Percentiles rank a stretch among this genome's conserved stretches.
phyloP scores from a whole-genome alignment of 768 basidiomycete genomes.

The Psilocybe tampanensis region DNA sequence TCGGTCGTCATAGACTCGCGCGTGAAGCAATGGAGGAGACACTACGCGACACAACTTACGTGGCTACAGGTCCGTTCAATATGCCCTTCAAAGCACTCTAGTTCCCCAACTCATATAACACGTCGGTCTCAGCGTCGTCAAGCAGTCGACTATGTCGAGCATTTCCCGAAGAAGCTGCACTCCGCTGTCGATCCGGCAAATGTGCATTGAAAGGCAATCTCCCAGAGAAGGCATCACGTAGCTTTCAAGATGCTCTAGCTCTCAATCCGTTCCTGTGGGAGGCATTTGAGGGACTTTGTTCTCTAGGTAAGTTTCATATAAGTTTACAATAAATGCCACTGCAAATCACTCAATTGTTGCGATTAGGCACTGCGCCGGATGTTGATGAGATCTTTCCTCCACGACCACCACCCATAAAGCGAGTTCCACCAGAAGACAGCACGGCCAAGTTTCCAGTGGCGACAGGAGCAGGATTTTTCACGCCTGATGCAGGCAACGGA shows the following conservation, averaged over 20 bases:
- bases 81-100: constrained; percentile 8
- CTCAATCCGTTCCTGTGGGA: constrained; percentile 89
- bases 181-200: constrained; percentile 77
- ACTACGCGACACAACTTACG: constrained; percentile 51
- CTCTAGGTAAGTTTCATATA: constrained; percentile 54
- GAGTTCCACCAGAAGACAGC: constrained; percentile 52
- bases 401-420: constrained; percentile 57
- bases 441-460: constrained; percentile 50
- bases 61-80: constrained; percentile 56
- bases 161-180: constrained; percentile 72
- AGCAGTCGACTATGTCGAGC: constrained; percentile 52
- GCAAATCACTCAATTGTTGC: constrained; percentile 9
- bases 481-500: constrained; percentile 62
- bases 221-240: constrained; percentile 67
- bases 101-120: constrained; percentile 14
- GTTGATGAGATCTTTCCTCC: constrained; percentile 76
- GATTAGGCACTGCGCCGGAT: constrained; percentile 65
- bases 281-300: constrained; percentile 87
- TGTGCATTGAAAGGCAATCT: constrained; percentile 82
- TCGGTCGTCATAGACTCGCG: constrained; percentile 80
- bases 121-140: constrained; percentile 49
- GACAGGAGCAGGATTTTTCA: constrained; percentile 78
- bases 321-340: constrained; percentile 12
- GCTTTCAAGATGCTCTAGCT: constrained; percentile 71
- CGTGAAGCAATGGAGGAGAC: constrained; percentile 69